phyloP scores from a whole-genome alignment of 2,329 filamentous ascomycete species.

The Aspergillus hiratsukae region DNA sequence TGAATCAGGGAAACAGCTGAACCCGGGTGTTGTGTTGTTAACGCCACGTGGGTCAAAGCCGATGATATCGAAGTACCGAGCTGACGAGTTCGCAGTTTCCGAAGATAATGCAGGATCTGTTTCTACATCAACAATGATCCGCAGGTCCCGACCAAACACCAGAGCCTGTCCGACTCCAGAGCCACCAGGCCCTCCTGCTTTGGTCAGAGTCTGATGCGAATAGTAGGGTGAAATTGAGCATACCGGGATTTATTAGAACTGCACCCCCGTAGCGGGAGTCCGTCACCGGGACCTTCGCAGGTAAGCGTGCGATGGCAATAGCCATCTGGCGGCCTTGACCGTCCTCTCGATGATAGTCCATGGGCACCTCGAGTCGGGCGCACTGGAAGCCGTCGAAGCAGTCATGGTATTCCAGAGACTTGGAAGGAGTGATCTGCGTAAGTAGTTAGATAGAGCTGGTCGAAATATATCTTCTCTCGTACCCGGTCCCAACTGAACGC shows the following conservation, averaged over 20 bases:
- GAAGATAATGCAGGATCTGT: conserved; percentile 11
- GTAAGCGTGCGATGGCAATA: conserved; percentile 45
- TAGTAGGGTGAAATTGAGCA: not conserved
- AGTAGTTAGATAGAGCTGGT: not conserved
- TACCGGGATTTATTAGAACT: conserved; percentile 46
- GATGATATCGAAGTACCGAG: conserved; percentile 40
- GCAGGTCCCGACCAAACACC: conserved; percentile 29
- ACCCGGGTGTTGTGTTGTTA: conserved; percentile 36
- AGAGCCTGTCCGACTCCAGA: conserved; percentile 37
- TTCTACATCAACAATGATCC: conserved; percentile 36
- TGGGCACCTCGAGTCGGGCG: conserved; percentile 46
- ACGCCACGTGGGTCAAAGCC: conserved; percentile 44
- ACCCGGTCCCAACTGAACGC: conserved; percentile 15
- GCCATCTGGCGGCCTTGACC: conserved; percentile 31
- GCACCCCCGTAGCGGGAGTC: conserved; percentile 45
- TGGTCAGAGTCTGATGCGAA: conserved; percentile 2
- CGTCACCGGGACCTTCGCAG: conserved; percentile 39
- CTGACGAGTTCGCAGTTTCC: not conserved
- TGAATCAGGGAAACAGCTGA: conserved; percentile 38
- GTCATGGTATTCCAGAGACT: conserved; percentile 30
- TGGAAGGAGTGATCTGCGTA: conserved; percentile 24
- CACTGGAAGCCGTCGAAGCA: conserved; percentile 48
- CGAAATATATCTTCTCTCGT: not conserved
- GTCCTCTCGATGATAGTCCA: conserved; percentile 42
- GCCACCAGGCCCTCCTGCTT: conserved; percentile 41